phyloP scores from a whole-genome alignment of 148 eudicot species.

The Vaccinium darrowii region DNA sequence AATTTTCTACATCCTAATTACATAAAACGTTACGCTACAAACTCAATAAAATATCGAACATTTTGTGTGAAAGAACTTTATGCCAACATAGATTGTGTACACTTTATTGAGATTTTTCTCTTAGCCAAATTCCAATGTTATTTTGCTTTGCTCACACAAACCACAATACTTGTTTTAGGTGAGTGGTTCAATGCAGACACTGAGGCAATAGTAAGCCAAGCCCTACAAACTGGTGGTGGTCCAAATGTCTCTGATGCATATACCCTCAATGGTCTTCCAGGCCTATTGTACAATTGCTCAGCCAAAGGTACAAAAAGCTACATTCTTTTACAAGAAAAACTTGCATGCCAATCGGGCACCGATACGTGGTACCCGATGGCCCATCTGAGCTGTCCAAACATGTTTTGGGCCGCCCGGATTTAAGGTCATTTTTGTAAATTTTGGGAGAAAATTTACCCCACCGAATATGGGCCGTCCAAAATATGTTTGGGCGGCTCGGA shows the following conservation, averaged over 20 bases:
- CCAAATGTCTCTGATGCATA: slow-evolving; percentile 64
- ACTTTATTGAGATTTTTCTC: neutral
- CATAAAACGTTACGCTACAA: neutral
- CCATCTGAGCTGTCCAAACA: no score
- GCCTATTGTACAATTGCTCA: slow-evolving; percentile 55
- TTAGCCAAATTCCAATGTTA: neutral
- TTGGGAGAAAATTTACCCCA: no score
- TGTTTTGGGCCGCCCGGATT: no score
- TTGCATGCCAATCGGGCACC: no score
- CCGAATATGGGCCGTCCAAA: no score
- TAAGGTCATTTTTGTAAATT: no score
- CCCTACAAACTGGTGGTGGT: slow-evolving; percentile 49
- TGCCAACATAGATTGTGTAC: neutral
- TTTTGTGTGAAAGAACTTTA: neutral
- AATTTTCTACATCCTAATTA: neutral
- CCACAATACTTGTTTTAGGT: slow-evolving; percentile 26
- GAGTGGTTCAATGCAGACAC: slow-evolving; percentile 63
- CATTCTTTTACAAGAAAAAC: neutral
- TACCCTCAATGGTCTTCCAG: slow-evolving; percentile 59
- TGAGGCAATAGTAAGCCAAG: slow-evolving; percentile 50
- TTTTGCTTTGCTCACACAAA: neutral
- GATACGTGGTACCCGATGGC: no score
- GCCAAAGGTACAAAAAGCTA: slow-evolving; percentile 38
- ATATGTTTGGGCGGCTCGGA: no score
- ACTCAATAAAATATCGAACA: neutral